Conservation (phyloP, 371 early-diverging fungal species). For the Mycotypha africana region DNA sequence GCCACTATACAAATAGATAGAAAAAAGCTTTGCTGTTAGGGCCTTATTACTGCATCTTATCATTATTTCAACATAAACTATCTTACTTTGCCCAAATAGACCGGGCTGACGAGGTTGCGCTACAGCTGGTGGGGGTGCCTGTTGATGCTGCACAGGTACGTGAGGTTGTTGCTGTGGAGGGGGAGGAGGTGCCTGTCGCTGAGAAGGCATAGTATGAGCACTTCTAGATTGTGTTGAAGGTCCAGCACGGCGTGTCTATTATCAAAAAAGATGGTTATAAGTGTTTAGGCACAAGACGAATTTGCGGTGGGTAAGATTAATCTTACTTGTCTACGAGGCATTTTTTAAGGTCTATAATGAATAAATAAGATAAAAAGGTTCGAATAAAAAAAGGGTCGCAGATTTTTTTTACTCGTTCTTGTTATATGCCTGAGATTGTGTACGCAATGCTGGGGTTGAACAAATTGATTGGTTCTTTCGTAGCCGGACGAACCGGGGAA, state of each 20-base stretch:
- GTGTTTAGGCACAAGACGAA: neutral
- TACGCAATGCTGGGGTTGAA: too few species aligned
- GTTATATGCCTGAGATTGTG: too few species aligned
- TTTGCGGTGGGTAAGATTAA: too few species aligned
- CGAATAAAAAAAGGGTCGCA: neutral
- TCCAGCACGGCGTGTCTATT: conserved; percentile 41
- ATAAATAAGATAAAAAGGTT: neutral
- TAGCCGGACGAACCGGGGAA: neutral
- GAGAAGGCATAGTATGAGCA: conserved; percentile 65
- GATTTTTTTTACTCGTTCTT: neutral
- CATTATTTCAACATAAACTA: too few species aligned
- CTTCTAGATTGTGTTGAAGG: conserved; percentile 57
- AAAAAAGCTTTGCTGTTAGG: neutral
- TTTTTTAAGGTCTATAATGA: conserved; percentile 17
- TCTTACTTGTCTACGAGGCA: conserved; percentile 2
- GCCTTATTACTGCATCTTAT: too few species aligned
- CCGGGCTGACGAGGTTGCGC: conserved; percentile 59
- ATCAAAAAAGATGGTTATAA: neutral
- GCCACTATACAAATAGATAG: conserved; percentile 49
- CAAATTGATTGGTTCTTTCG: neutral
- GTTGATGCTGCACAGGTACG: conserved; percentile 31
- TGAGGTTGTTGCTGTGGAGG: conserved; percentile 41
- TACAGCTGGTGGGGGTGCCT: conserved; percentile 33
- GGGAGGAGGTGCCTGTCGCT: conserved; percentile 46
- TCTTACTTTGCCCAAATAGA: conserved; percentile 67